Percentiles rank a stretch among this genome's conserved stretches.
Conservation (phyloP, 768 basidiomycete species). For the Podaxis mareebaensis region DNA sequence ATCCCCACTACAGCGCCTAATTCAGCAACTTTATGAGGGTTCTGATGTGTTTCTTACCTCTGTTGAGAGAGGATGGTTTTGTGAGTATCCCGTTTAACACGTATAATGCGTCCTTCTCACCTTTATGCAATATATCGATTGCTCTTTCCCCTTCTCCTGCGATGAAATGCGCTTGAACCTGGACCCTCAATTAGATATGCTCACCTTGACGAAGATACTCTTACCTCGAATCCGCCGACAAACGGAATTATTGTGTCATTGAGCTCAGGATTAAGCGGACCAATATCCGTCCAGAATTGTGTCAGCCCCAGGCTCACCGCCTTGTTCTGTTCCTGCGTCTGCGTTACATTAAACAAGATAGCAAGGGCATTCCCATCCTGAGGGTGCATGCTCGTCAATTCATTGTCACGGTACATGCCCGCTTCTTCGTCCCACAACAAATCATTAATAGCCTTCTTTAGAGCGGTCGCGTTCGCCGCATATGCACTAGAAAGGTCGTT, state of each 20-base stretch:
- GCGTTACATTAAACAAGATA: conserved; percentile 47
- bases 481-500: conserved; percentile 26
- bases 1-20: conserved; percentile 43
- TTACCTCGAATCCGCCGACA: conserved; percentile 50
- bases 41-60: conserved; percentile 4
- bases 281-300: conserved; percentile 49
- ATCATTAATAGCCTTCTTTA: conserved; percentile 43
- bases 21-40: background rate
- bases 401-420: conserved; percentile 51
- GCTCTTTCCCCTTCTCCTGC: conserved; percentile 46
- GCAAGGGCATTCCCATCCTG: conserved; percentile 54
- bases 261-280: conserved; percentile 48
- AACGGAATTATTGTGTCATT: conserved; percentile 54
- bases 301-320: conserved; percentile 45
- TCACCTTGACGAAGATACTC: background rate
- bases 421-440: conserved; percentile 42
- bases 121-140: conserved; percentile 43
- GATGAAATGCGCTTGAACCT: conserved; percentile 53
- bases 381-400: conserved; percentile 39
- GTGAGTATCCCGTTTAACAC: background rate
- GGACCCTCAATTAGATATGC: background rate
- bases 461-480: conserved; percentile 33
- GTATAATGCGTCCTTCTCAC: conserved; percentile 10
- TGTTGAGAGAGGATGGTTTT: background rate
- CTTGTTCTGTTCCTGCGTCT: conserved; percentile 35